A percentile compares a stretch with the other conserved stretches of the same genome.
phyloP scores from a whole-genome alignment of 495 filamentous ascomycete genomes.

The Penicillium malachiteum region DNA sequence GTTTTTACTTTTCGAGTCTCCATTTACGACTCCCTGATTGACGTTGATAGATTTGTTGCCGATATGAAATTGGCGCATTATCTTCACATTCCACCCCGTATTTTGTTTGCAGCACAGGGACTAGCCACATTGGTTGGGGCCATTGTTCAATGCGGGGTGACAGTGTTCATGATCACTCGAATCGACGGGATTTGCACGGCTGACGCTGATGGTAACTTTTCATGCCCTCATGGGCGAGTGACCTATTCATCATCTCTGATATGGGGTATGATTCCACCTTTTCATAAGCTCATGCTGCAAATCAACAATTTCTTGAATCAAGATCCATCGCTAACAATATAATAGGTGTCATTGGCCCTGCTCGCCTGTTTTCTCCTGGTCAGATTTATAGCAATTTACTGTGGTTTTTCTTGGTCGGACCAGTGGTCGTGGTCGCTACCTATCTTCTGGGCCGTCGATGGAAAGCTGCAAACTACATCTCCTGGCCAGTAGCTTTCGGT shows the following conservation, averaged over 20 bases:
- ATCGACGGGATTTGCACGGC: slow-evolving; percentile 62
- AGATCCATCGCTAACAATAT: not conserved
- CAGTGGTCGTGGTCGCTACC: slow-evolving; percentile 53
- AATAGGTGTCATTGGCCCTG: slow-evolving; percentile 58
- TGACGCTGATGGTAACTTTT: slow-evolving; percentile 61
- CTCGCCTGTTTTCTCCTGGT: slow-evolving; percentile 65
- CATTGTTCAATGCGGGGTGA: slow-evolving; percentile 63
- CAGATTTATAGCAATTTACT: slow-evolving; percentile 65
- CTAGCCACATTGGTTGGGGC: slow-evolving; percentile 65
- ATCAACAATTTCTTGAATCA: not conserved
- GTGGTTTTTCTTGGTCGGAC: slow-evolving; percentile 63
- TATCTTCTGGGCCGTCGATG: slow-evolving; percentile 56
- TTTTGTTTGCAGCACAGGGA: slow-evolving; percentile 67
- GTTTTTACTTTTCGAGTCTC: slow-evolving; percentile 35
- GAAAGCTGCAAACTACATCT: slow-evolving; percentile 53
- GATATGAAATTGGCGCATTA: slow-evolving; percentile 78
- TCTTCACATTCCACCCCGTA: slow-evolving; percentile 70
- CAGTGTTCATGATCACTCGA: slow-evolving; percentile 62
- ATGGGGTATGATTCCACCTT: slow-evolving; percentile 51
- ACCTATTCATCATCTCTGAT: slow-evolving; percentile 70
- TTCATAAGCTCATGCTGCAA: not conserved
- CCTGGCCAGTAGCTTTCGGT: slow-evolving; percentile 68
- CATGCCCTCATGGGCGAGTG: slow-evolving; percentile 64
- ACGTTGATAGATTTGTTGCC: slow-evolving; percentile 58
- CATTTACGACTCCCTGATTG: slow-evolving; percentile 32